phyloP scores from a whole-genome alignment of 805 yeast species.

The Ogataea paradorogensis region DNA sequence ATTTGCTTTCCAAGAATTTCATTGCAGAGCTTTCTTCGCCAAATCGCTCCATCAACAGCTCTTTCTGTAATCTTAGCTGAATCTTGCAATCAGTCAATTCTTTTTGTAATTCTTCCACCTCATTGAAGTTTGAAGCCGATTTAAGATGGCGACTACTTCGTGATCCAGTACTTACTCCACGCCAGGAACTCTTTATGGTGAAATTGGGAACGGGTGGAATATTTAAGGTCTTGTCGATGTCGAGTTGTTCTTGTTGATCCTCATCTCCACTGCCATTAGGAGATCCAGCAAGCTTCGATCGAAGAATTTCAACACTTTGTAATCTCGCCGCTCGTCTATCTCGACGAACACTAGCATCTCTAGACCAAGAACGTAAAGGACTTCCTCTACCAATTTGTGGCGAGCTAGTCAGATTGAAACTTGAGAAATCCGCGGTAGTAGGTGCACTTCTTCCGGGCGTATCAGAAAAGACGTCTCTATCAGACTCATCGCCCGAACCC shows the following conservation, averaged over 20 bases:
- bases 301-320: conserved; percentile 14
- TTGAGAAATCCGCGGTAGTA: conserved; percentile 11
- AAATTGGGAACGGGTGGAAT: conserved; percentile 19
- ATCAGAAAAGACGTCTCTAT: conserved; percentile 11
- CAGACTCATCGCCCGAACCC: conserved; percentile 9
- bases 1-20: conserved; percentile 14
- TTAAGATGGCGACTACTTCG: conserved; percentile 1
- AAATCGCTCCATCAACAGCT: conserved; percentile 26
- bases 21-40: conserved; percentile 18
- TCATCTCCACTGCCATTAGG: conserved; percentile 15
- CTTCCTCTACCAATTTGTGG: conserved; percentile 8
- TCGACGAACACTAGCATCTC: conserved; percentile 18
- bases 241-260: conserved; percentile 15
- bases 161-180: conserved; percentile 2
- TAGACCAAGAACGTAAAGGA: conserved; percentile 12
- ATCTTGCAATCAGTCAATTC: conserved; percentile 35
- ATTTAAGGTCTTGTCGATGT: conserved; percentile 18
- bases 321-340: conserved; percentile 19
- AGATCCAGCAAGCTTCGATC: conserved; percentile 21
- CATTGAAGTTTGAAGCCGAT: conserved; percentile 18
- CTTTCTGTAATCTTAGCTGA: conserved; percentile 32
- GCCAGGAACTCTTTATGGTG: conserved; percentile 13
- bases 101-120: conserved; percentile 28
- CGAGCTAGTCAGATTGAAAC: conserved; percentile 4
- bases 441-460: conserved; percentile 10